These are phyloP conservation scores for Nevesoporus exiguus DNA, from an alignment of 768 basidiomycete genomes.

Conservation along the genomic window DNA sequence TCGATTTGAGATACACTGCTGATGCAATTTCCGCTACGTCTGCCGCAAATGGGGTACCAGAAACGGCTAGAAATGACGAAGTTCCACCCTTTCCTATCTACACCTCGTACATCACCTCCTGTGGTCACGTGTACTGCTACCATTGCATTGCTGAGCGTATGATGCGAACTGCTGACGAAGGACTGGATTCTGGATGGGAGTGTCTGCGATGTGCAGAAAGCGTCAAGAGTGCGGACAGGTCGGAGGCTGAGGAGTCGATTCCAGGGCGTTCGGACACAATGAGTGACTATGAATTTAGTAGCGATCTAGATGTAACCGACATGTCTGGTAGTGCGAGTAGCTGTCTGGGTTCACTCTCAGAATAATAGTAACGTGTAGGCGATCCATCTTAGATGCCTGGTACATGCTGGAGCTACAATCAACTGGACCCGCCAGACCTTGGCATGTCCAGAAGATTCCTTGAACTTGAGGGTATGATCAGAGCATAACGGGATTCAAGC, in stretches of 20 bases:
- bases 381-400: neutral
- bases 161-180: conserved; percentile 68
- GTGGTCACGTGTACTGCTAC: conserved; percentile 90
- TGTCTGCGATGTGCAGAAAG: conserved; percentile 76
- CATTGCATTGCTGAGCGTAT: conserved; percentile 86
- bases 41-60: conserved; percentile 14
- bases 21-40: conserved; percentile 41
- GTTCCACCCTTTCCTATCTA: conserved; percentile 66
- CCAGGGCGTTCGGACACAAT: conserved; percentile 27
- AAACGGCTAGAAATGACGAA: conserved; percentile 23
- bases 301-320: conserved; percentile 44
- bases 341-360: conserved; percentile 35
- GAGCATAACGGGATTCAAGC: conserved; percentile 57
- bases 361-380: conserved; percentile 9
- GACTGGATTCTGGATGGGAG: conserved; percentile 59
- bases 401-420: neutral
- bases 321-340: conserved; percentile 49
- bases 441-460: conserved; percentile 41
- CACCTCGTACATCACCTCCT: conserved; percentile 80
- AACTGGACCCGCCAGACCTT: conserved; percentile 19
- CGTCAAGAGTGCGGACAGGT: conserved; percentile 64
- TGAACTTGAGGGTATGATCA: conserved; percentile 40
- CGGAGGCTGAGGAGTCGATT: conserved; percentile 29
- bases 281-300: conserved; percentile 62
- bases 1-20: conserved; percentile 52